Base-by-base conservation (phyloP, 352 stramenopile species). In the Phytophthora foliorum region DNA sequence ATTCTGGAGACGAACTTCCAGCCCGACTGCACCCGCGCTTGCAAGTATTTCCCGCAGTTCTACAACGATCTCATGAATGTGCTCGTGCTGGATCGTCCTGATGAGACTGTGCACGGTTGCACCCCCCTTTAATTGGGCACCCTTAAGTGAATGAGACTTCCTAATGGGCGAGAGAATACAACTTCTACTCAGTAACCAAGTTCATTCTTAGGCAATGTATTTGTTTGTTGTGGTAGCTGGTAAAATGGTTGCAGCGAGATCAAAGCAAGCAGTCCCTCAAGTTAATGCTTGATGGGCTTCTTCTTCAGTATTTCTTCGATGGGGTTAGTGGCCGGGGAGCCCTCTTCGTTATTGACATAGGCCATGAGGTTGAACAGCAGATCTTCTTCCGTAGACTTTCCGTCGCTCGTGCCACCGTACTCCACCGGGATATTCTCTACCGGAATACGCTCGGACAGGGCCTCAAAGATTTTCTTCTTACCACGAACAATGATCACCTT, bases 401-500 rank as follows among this genome's bases (percentile, higher is more conserved):
- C 85, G 19, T 78, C 67, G 60, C 84, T 93, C 38, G 72, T 63
- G 44, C 88, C 88, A 34, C 88, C 86, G 39, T 94, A 95, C 69
- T 95, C 88, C 16, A 81, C 84, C 1, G 88, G 88, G 42, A 95
- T 94, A 56, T 91, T 94, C 45, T 93, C 84, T 19, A 87, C 60
- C 4, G 81, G 80, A 56, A 95, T 95, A 58, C 80, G 80, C 54
- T 92, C 78, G 1, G 74, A 79, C 14, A 95, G 74, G 39, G 88
- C 88, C 52, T 94, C 86, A 6, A 92, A 74, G 34, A 94, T 95
- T 53, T 92, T 90, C 69, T 93, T 88, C 73, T 92, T 92, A 21
- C 84, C 84, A 53, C 86, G 84, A 57, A 95, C 78, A 57, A 98
- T 97, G 53, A 90, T 89, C 24, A 98, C 95, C 69, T 98, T 99